A percentile compares a stretch with the other conserved stretches of the same genome.
phyloP scores from a whole-genome alignment of 768 basidiomycete genomes.

The Boletus reticuloceps region DNA sequence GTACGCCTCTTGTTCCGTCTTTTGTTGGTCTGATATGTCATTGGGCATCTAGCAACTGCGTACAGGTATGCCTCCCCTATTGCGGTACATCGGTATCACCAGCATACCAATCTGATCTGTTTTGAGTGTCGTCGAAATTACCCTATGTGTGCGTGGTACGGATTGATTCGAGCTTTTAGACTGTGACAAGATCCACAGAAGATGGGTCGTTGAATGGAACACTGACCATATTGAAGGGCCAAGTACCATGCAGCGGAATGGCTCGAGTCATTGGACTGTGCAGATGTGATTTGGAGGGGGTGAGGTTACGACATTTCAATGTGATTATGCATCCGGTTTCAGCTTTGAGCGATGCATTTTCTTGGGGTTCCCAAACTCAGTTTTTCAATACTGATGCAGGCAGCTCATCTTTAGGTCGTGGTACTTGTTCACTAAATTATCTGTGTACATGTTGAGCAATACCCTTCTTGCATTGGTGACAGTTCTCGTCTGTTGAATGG shows the following conservation, averaged over 20 bases:
- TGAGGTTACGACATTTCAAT: no score
- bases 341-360: no score
- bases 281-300: constrained; percentile 44
- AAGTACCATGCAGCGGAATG: constrained; percentile 53
- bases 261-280: constrained; percentile 63
- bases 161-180: constrained; percentile 54
- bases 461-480: no score
- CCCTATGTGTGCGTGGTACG: constrained; percentile 57
- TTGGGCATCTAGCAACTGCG: constrained; percentile 50
- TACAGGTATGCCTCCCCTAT: constrained; percentile 48
- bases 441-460: no score
- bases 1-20: constrained; percentile 21
- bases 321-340: no score
- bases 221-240: constrained; percentile 56
- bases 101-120: constrained; percentile 43
- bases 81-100: constrained; percentile 55
- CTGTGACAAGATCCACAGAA: constrained; percentile 34
- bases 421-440: no score
- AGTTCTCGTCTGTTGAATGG: no score
- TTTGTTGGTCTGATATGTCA: background rate
- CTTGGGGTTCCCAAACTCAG: no score
- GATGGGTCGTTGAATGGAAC: constrained; percentile 44
- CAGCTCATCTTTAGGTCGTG: no score
- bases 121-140: constrained; percentile 50
- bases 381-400: no score